Evolutionary conservation across 805 yeast species (phyloP), one percentile per base, ranked within the genome.

Genomic region (Candida insectorum): DNA sequence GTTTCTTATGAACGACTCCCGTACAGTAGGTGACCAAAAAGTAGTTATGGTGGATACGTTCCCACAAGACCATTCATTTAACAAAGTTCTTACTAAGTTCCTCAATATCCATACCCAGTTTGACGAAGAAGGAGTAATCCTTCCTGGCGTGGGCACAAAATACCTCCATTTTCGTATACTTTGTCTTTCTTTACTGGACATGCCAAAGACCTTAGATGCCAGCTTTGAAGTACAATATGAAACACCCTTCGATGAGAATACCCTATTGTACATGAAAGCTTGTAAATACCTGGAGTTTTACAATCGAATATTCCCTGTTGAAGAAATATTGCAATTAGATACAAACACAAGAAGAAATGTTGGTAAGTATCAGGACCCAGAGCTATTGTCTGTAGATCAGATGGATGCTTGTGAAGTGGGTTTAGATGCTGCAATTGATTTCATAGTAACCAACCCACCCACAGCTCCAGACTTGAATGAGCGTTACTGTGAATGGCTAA

Each of bases 81-180:
- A 29, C 12, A 19, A 10, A n/a, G 26, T 25, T 8, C 12, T 34
- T 7, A 14, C n/a, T 14, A 25, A 25, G 12, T 34, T 34, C 23
- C 19, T 24, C 14, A 20, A 15, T 15, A 15, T 9, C 6, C n/a
- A n/a, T n/a, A n/a, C n/a, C n/a, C n/a, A n/a, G n/a, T n/a, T n/a
- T n/a, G n/a, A n/a, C n/a, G n/a, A n/a, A n/a, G n/a, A n/a, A n/a
- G 30, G 12, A 4, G 19, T 25, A 12, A 20, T 12, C 6, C 14
- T 19, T 19, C 18, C 19, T 5, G 20, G 17, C 7, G 16, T 9
- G 17, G 14, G 13, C n/a, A 23, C 19, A 9, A 31, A 26, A 10
- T 20, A 9, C 16, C 19, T n/a, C 12, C 14, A 10, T 14, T 31
- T 31, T 18, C 8, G 14, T 5, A 5, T 22, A 12, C 18, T 20